phyloP scores from a whole-genome alignment of 2,329 filamentous ascomycete genomes.

The Aspergillus neoniger region DNA sequence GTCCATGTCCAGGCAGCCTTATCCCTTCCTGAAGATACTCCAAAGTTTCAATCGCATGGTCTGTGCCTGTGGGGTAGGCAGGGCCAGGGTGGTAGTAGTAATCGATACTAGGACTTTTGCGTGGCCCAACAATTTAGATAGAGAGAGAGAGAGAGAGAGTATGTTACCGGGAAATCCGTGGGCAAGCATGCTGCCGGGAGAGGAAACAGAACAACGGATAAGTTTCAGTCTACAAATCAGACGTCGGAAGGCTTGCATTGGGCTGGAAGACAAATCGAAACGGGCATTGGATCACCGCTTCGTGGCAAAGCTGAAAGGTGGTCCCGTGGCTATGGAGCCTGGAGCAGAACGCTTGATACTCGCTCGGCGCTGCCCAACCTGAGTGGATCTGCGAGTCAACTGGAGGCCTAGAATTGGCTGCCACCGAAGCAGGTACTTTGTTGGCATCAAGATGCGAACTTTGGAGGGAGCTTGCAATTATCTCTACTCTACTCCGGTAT shows the following conservation, averaged over 20 bases:
- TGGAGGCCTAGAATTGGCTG: constrained; percentile 13
- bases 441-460: neutral
- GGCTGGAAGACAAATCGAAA: constrained; percentile 11
- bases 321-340: constrained; percentile 18
- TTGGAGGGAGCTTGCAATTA: neutral
- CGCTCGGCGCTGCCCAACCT: constrained; percentile 21
- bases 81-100: neutral
- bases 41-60: neutral
- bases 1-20: neutral
- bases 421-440: neutral
- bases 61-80: neutral
- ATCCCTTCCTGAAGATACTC: neutral
- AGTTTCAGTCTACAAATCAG: neutral
- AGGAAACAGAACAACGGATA: neutral
- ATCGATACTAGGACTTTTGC: neutral
- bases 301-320: constrained; percentile 23
- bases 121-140: neutral
- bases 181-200: neutral
- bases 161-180: neutral
- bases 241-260: constrained; percentile 4
- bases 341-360: constrained; percentile 15
- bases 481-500: neutral
- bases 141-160: too few relatives aligned
- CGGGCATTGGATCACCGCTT: constrained; percentile 15
- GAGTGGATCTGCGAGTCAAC: constrained; percentile 16